A percentile compares a stretch with the other conserved stretches of the same genome.
These are phyloP conservation scores for Xylaria sp. DNA, from an alignment of 2,329 filamentous ascomycete genomes.

Conservation along the genomic window DNA sequence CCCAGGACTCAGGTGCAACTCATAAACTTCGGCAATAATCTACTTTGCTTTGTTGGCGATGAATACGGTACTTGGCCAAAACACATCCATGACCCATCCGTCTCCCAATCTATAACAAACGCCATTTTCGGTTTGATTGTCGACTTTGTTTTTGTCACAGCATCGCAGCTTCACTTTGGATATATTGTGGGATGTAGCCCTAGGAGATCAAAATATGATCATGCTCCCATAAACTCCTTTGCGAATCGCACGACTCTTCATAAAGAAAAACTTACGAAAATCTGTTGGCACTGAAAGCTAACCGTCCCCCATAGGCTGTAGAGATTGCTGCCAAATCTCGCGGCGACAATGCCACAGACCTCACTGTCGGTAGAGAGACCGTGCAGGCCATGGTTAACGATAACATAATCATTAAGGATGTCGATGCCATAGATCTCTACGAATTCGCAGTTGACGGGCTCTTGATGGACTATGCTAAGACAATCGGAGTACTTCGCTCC, in stretches of 20 bases:
- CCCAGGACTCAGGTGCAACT: background rate
- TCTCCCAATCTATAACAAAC: background rate
- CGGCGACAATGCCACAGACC: conserved; percentile 60
- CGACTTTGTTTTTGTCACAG: background rate
- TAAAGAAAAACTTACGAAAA: background rate
- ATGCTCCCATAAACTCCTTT: background rate
- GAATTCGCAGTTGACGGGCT: conserved; percentile 63
- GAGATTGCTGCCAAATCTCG: conserved; percentile 62
- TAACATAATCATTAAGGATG: conserved; percentile 58
- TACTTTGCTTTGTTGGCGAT: background rate
- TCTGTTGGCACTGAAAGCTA: background rate
- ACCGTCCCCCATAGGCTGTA: conserved; percentile 40
- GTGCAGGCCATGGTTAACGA: conserved; percentile 60
- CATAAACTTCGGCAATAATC: background rate
- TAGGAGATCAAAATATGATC: background rate
- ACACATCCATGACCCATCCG: background rate
- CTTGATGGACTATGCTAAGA: conserved; percentile 57
- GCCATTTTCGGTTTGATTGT: background rate
- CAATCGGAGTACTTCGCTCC: conserved; percentile 61
- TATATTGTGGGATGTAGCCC: background rate
- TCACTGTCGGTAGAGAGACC: conserved; percentile 56
- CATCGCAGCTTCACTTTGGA: background rate
- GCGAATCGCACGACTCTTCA: background rate
- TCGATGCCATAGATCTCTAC: conserved; percentile 63
- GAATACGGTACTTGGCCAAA: background rate